Evolutionary conservation across 192 early-diverging fungal genomes (phyloP).

Genomic region (Backusella luteola): DNA sequence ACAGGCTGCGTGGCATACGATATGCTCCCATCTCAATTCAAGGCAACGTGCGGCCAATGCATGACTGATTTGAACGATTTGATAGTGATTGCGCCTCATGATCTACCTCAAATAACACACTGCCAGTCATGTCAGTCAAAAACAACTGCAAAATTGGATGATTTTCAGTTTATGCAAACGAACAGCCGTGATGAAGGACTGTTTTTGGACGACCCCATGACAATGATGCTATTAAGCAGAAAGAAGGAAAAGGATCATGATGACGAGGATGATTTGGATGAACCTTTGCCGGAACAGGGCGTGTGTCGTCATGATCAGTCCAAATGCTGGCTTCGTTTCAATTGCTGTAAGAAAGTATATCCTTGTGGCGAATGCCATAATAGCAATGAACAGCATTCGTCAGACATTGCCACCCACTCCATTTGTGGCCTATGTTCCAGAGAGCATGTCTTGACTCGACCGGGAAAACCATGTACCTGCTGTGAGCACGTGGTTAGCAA

Average conservation of each 20-base stretch:
- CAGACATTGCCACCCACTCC: constrained; percentile 68
- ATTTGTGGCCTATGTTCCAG: constrained; percentile 85
- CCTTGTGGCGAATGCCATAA: constrained; percentile 88
- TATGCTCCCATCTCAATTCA: constrained; percentile 68
- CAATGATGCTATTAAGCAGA: constrained; percentile 12
- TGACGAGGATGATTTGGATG: constrained; percentile 38
- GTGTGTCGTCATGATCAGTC: constrained; percentile 81
- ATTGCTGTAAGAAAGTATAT: constrained; percentile 84
- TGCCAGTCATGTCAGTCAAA: constrained; percentile 47
- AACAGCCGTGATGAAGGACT: background rate
- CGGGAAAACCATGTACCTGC: constrained; percentile 55
- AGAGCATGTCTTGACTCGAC: constrained; percentile 61
- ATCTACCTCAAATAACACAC: constrained; percentile 40
- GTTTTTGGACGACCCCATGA: background rate
- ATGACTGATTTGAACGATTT: constrained; percentile 44
- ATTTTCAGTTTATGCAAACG: constrained; percentile 53
- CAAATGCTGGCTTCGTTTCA: constrained; percentile 91
- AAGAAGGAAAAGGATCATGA: background rate
- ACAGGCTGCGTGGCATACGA: constrained; percentile 68
- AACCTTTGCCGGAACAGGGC: constrained; percentile 74
- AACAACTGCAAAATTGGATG: constrained; percentile 43
- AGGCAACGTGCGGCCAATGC: constrained; percentile 70
- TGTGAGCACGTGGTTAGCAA: constrained; percentile 52
- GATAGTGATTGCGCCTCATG: constrained; percentile 39
- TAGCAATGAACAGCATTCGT: constrained; percentile 62